A percentile compares a stretch with the other conserved stretches of the same genome.
Conservation (phyloP, 345 rosid species). For the Aquilaria sinensis region DNA sequence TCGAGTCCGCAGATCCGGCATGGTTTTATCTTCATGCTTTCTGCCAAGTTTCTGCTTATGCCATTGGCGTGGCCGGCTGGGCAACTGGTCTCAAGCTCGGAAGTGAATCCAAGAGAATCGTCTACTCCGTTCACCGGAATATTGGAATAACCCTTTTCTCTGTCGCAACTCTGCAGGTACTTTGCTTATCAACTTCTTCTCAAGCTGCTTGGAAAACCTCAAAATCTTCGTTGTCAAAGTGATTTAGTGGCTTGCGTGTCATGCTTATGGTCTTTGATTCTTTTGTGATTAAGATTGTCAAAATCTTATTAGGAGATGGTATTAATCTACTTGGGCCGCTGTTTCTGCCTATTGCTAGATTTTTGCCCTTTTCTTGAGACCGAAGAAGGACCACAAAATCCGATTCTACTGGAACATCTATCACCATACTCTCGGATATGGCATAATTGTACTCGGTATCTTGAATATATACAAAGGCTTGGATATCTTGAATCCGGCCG, state of each 20-base stretch:
- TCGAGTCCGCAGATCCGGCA: conserved; percentile 70
- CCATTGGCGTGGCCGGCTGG: conserved; percentile 84
- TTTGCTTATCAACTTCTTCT: neutral
- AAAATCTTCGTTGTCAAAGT: too few species aligned
- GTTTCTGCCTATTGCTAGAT: conserved; percentile 33
- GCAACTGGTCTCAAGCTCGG: conserved; percentile 84
- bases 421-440: conserved; percentile 67
- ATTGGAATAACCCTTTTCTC: conserved; percentile 70
- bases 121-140: conserved; percentile 37
- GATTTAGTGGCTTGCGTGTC: too few species aligned
- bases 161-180: conserved; percentile 76
- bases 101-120: conserved; percentile 43
- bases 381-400: conserved; percentile 80
- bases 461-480: conserved; percentile 73
- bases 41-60: conserved; percentile 72
- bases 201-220: neutral
- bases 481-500: conserved; percentile 47
- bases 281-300: too few species aligned
- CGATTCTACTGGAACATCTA: conserved; percentile 75
- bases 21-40: conserved; percentile 79
- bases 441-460: conserved; percentile 52
- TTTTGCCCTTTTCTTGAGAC: conserved; percentile 70
- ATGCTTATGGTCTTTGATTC: too few species aligned
- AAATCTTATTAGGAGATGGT: neutral
- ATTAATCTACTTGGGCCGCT: conserved; percentile 2